Evolutionary conservation across 176 grass and related monocot species (phyloP).

Genomic region (Thalia dealbata): DNA sequence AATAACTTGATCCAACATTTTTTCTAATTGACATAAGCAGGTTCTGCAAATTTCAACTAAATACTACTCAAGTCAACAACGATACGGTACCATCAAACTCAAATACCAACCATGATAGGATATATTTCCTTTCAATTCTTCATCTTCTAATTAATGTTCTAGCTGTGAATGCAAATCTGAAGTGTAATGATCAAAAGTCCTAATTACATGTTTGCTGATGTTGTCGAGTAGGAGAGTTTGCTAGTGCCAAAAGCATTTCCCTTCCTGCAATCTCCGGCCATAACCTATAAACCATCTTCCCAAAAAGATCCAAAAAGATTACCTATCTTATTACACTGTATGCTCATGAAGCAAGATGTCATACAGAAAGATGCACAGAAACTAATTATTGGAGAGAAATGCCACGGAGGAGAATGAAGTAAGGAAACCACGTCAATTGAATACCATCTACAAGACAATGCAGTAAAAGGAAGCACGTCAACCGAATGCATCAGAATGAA

Average conservation of each 20-base stretch:
- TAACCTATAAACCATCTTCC: not conserved
- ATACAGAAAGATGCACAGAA: not conserved
- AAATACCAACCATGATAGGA: not conserved
- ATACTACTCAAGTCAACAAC: not conserved
- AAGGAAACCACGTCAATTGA: not conserved
- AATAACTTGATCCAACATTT: not conserved
- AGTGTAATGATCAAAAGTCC: not conserved
- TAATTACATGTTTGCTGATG: not conserved
- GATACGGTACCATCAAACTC: not conserved
- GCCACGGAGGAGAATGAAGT: not conserved
- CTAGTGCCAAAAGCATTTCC: not conserved
- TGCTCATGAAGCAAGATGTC: not conserved
- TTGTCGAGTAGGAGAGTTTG: not conserved
- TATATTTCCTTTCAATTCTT: not conserved
- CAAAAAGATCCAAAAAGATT: not conserved
- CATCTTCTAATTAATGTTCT: not conserved
- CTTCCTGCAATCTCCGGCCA: not conserved
- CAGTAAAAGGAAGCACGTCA: too few relatives aligned
- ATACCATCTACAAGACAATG: too few relatives aligned
- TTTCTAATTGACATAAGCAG: not conserved
- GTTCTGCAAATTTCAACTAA: not conserved
- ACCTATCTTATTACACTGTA: not conserved
- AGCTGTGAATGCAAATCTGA: not conserved
- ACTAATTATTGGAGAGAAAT: not conserved
- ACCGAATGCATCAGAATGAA: not conserved